Conservation (phyloP, 305 asterid species). For the Ruellia speciosa region DNA sequence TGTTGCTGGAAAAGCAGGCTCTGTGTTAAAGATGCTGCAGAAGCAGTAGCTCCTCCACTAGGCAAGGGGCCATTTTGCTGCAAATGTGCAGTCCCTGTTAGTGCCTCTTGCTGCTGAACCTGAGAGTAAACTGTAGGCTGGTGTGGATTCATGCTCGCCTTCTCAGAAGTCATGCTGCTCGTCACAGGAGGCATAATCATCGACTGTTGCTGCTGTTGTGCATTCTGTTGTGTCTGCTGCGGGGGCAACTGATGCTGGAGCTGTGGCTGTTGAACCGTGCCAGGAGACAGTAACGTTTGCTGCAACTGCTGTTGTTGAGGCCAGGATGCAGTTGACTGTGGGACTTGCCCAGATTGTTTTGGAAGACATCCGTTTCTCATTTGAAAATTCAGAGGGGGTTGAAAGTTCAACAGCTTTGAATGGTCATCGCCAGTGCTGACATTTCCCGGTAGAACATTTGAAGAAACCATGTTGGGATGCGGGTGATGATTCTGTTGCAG, state of each 20-base stretch:
- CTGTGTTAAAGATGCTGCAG: constrained; percentile 42
- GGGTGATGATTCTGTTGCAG: constrained; percentile 74
- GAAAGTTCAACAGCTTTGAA: constrained; percentile 69
- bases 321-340: constrained; percentile 43
- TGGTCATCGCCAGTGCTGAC: constrained; percentile 47
- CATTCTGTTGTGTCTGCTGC: no score
- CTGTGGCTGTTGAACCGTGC: constrained; percentile 25
- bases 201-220: constrained; percentile 31
- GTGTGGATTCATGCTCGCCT: constrained; percentile 39
- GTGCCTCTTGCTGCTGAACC: constrained; percentile 53
- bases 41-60: constrained; percentile 32
- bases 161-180: constrained; percentile 29
- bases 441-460: constrained; percentile 25
- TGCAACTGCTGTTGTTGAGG: constrained; percentile 63
- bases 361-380: constrained; percentile 43
- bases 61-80: constrained; percentile 33
- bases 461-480: constrained; percentile 33
- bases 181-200: constrained; percentile 28
- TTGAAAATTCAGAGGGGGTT: constrained; percentile 61
- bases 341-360: constrained; percentile 46
- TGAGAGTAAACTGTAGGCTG: constrained; percentile 42
- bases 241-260: no score
- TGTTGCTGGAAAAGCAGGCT: constrained; percentile 58
- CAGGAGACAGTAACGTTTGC: constrained; percentile 37
- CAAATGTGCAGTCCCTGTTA: constrained; percentile 30